A percentile compares a stretch with the other conserved stretches of the same genome.
Evolutionary conservation across 345 rosid species (phyloP).

Genomic region (Rhodomyrtus tomentosa): DNA sequence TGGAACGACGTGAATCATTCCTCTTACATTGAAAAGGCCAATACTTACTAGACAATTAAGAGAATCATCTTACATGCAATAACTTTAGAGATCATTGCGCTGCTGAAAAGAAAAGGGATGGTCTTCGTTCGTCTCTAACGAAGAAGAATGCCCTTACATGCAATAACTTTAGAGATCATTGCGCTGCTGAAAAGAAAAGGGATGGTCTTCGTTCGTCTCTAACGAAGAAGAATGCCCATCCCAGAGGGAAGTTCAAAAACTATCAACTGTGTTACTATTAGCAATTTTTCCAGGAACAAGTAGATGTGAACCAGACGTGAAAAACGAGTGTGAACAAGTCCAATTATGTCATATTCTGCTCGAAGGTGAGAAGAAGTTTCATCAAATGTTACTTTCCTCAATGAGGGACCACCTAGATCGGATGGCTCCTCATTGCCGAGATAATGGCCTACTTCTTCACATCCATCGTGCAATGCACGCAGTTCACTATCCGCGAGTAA

Average conservation of each 20-base stretch:
- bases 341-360: too few relatives aligned
- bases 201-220: too few relatives aligned
- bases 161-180: too few relatives aligned
- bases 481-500: background rate
- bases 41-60: background rate
- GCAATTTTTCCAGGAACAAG: background rate
- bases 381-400: too few relatives aligned
- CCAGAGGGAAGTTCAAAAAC: background rate
- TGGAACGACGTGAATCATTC: background rate
- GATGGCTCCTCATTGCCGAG: too few relatives aligned
- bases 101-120: background rate
- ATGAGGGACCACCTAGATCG: too few relatives aligned
- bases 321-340: background rate
- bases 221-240: background rate
- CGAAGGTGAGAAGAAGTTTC: too few relatives aligned
- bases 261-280: background rate
- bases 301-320: background rate
- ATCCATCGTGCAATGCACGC: too few relatives aligned
- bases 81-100: background rate
- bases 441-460: too few relatives aligned
- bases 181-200: too few relatives aligned
- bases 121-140: background rate
- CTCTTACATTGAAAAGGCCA: background rate
- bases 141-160: background rate
- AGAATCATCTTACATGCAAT: background rate